Conservation (phyloP, 768 basidiomycete species). For the Boletellus sp. region DNA sequence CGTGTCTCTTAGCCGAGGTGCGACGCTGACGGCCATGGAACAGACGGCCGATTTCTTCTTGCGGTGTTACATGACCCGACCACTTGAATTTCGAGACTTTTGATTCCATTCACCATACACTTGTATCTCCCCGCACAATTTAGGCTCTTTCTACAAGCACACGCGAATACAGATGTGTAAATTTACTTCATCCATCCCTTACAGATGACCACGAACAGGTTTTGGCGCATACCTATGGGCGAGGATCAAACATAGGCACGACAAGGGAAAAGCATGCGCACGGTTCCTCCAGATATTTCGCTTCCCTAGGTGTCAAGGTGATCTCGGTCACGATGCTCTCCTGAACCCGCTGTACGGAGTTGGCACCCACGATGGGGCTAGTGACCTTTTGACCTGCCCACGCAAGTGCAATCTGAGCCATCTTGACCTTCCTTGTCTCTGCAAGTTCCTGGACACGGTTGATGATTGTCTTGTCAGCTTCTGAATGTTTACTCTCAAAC, state of each 20-base stretch:
- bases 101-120: not conserved
- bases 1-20: not conserved
- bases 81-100: slow-evolving; percentile 25
- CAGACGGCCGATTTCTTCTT: slow-evolving; percentile 77
- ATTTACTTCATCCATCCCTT: not conserved
- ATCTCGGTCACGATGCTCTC: slow-evolving; percentile 27
- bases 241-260: not conserved
- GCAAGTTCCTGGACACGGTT: slow-evolving; percentile 36
- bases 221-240: slow-evolving; percentile 18
- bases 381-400: slow-evolving; percentile 41
- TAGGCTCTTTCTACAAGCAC: not conserved
- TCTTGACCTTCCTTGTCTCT: slow-evolving; percentile 28
- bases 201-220: slow-evolving; percentile 17
- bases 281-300: slow-evolving; percentile 29
- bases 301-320: slow-evolving; percentile 29
- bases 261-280: slow-evolving; percentile 6
- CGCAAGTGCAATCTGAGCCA: slow-evolving; percentile 45
- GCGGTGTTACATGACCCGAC: slow-evolving; percentile 82
- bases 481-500: slow-evolving; percentile 23
- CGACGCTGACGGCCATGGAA: not conserved
- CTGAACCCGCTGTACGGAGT: slow-evolving; percentile 28
- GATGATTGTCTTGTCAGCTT: slow-evolving; percentile 35
- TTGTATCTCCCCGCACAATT: slow-evolving; percentile 14
- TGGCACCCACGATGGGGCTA: slow-evolving; percentile 44
- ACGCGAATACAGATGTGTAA: slow-evolving; percentile 2